phyloP scores from a whole-genome alignment of 1,139 yeast genomes.

The Kodamaea plutei region DNA sequence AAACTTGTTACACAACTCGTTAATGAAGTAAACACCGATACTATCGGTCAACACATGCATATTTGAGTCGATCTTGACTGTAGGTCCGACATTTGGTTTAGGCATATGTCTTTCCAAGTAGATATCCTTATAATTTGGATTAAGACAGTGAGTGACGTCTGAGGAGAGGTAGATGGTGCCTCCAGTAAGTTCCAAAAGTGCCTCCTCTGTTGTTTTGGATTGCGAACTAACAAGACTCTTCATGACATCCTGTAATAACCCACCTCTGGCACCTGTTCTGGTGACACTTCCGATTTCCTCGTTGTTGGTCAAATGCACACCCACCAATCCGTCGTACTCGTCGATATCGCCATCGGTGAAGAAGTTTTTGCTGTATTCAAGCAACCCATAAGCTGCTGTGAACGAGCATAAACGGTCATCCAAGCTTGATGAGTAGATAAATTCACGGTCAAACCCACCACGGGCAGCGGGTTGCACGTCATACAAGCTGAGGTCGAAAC shows the following conservation, averaged over 20 bases:
- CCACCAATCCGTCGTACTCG: conserved; percentile 28
- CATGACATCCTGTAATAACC: conserved; percentile 18
- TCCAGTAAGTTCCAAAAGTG: conserved; percentile 10
- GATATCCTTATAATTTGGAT: conserved; percentile 38
- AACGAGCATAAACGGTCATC: conserved; percentile 45
- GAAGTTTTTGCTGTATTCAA: conserved; percentile 22
- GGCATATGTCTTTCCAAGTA: conserved; percentile 41
- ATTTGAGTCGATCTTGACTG: conserved; percentile 39
- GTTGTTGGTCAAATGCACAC: conserved; percentile 40
- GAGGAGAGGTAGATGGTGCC: conserved; percentile 36
- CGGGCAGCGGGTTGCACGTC: conserved; percentile 39
- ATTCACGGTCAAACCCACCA: conserved; percentile 40
- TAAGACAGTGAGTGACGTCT: conserved; percentile 44
- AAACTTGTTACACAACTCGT: conserved; percentile 23
- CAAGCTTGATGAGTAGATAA: conserved; percentile 41
- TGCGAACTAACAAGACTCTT: conserved; percentile 11
- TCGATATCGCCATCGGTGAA: conserved; percentile 13
- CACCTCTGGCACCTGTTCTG: conserved; percentile 41
- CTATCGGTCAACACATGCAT: conserved; percentile 44
- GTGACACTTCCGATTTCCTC: conserved; percentile 45
- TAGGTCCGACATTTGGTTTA: conserved; percentile 39
- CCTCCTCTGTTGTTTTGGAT: conserved; percentile 1
- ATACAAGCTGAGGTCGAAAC: conserved; percentile 38
- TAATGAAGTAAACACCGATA: conserved; percentile 22
- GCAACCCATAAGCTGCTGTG: conserved; percentile 35